Evolutionary conservation across 805 yeast genomes (phyloP).

Genomic region (Candida broadrunensis): DNA sequence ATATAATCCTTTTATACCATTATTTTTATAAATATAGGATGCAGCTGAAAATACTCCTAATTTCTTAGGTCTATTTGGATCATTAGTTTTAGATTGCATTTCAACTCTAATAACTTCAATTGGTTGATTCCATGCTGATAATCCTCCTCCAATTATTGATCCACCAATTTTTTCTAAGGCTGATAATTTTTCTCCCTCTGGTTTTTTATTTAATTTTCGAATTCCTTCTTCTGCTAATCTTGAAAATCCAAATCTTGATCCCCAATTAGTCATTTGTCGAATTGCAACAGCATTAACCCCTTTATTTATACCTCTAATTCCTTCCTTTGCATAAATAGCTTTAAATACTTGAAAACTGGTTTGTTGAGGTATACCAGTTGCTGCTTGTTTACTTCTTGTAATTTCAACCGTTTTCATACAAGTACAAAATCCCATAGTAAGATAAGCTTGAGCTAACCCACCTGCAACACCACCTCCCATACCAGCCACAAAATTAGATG

Average conservation of each 20-base stretch:
- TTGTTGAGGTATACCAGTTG: slow-evolving; percentile 60
- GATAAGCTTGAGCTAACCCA: slow-evolving; percentile 94
- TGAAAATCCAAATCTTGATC: slow-evolving; percentile 91
- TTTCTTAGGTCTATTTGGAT: slow-evolving; percentile 94
- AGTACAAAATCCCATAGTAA: slow-evolving; percentile 97
- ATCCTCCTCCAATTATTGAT: slow-evolving; percentile 92
- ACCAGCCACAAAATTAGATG: slow-evolving; percentile 73
- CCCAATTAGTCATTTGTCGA: slow-evolving; percentile 99
- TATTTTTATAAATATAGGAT: slow-evolving; percentile 75
- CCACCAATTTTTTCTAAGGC: slow-evolving; percentile 82
- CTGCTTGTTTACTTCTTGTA: slow-evolving; percentile 79
- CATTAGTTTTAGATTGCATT: slow-evolving; percentile 93
- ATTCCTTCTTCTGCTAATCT: slow-evolving; percentile 88
- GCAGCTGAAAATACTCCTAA: slow-evolving; percentile 74
- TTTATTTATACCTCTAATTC: slow-evolving; percentile 90
- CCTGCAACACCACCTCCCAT: slow-evolving; percentile 95
- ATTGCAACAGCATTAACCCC: slow-evolving; percentile 99
- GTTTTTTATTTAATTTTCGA: slow-evolving; percentile 60
- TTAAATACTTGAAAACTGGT: slow-evolving; percentile 83
- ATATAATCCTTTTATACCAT: slow-evolving; percentile 87
- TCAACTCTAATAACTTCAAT: slow-evolving; percentile 97
- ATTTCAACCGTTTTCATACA: slow-evolving; percentile 99
- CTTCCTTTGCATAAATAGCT: slow-evolving; percentile 81
- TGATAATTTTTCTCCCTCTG: slow-evolving; percentile 53
- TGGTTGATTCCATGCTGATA: slow-evolving; percentile 98